Base-by-base conservation (phyloP, 1,284 basidiomycete species). In the Polyporus tsugae region DNA sequence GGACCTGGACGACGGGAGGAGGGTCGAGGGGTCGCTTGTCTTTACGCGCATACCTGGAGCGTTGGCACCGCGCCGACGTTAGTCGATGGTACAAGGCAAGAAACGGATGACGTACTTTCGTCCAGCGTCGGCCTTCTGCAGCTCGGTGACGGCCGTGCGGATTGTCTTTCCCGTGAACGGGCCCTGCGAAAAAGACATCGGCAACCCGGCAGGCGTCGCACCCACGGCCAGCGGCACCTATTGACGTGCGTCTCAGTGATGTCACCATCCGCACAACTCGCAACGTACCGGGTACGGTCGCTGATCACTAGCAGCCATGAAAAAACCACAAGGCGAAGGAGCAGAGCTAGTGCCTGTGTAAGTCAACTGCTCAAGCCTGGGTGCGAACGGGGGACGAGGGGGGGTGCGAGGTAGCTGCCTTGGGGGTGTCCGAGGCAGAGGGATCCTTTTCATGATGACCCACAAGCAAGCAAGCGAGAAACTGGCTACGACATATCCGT, bases 1-100 rank as follows among this genome's bases (percentile, higher is more conserved):
- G 75, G 33, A 82, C 73, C 38, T 75, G 74, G 3, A 82, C 80
- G 44, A 84, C 82, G 1, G 83, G 83, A 0, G 83, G 83, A 0
- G 83, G 83, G 65, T 84, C 82, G 22, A 82, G 76, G 2, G 82
- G 81, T 22, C 82, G 74, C 19, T 81, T 76, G 70, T 84, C 82
- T 36, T 81, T 79, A 62, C 78, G 78, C 0, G 68, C 72, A 42
- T 81, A 83, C 69, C 82, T 83, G 60, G 9, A 15, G 19, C 3
- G 36, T 35, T 15, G 22, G 35, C 55, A 19, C 52, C 52, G 25
- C 2, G 17, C 19, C 35, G 36, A 35, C 6, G 7, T 19, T 13
- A 58, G n/a, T 10, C 35, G 9, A 38, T 7, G 22, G 35, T 19
- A 25, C n/a, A 15, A 36, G 46, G 46, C 25, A 53, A 41, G 39